phyloP scores from a whole-genome alignment of 257 asterid species.

The Solanum chaucha region DNA sequence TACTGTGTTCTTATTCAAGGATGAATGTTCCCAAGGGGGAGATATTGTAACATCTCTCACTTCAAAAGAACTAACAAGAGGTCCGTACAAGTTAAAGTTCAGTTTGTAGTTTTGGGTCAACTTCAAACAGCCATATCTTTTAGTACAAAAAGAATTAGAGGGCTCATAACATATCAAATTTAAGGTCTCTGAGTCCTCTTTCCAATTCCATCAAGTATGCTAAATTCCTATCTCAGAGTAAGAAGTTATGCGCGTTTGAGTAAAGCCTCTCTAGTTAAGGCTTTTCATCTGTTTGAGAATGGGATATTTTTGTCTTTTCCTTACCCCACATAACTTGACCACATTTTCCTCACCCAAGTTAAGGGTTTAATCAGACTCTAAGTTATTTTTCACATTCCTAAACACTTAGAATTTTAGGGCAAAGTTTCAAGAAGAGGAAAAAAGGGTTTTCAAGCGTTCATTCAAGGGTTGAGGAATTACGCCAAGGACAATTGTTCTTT shows the following conservation, averaged over 20 bases:
- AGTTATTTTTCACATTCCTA: too few relatives aligned
- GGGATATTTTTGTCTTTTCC: background rate
- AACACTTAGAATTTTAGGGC: background rate
- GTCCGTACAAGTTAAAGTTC: too few relatives aligned
- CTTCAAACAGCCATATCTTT: too few relatives aligned
- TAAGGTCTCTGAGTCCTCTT: background rate
- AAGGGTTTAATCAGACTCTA: background rate
- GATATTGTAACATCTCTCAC: background rate
- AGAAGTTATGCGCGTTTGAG: too few relatives aligned
- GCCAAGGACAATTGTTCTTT: background rate
- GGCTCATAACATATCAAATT: background rate
- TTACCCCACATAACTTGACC: background rate
- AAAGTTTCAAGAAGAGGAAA: background rate
- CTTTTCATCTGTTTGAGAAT: too few relatives aligned
- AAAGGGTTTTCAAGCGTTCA: background rate
- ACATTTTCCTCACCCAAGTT: background rate
- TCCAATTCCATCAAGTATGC: background rate
- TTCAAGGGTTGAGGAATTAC: background rate
- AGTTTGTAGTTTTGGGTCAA: background rate
- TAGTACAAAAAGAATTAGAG: background rate
- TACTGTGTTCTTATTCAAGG: background rate
- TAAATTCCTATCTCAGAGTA: too few relatives aligned
- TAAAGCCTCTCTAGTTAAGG: background rate
- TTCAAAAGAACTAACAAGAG: background rate
- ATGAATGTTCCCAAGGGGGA: background rate